Evolutionary conservation across 148 eudicot species (phyloP), one percentile per base, ranked within the genome.

Genomic region (Vaccinium corymbosum): DNA sequence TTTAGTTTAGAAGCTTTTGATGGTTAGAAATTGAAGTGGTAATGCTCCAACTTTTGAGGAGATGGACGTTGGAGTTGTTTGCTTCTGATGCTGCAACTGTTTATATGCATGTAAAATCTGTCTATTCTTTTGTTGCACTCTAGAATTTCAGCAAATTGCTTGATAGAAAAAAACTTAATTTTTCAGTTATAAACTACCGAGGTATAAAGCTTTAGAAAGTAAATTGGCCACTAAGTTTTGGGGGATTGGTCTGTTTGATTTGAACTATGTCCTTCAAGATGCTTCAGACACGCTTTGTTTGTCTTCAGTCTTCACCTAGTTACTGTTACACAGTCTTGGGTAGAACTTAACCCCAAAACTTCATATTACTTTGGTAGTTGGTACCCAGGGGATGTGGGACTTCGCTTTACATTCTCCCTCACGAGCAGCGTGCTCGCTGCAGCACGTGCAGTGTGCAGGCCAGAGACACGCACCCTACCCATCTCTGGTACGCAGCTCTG

Each of bases 191-290:
- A 64, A 62, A 64, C 53, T 9, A 9, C 13, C 4, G 29, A 19
- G 9, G 29, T 49, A 17, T 76, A 3, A 49, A 76, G 79, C 56
- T 76, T 49, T 50, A n/a, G 79, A 76, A 3, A 17, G 56, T 15
- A 19, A 42, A 59, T 73, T 80, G 32, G 38, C 19, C 20, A 13
- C 55, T 13, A 17, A 56, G 3, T 66, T 81, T 68, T 7, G 48
- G 42, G 82, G 83, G 57, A 81, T 49, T 49, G 68, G 75, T 52
- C 22, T 50, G 61, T 66, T 66, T 81, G 75, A 56, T 81, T n/a
- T 68, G 8, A 25, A 25, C 48, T 32, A 7, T 70, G 48, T 17
- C 11, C 77, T 11, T 70, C 13, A 3, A 71, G 76, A 50, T 70
- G 25, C 19, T 49, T 64, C 70, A 22, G 70, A 10, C 70, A n/a